These are phyloP conservation scores for Pezicula carpinea DNA, from an alignment of 2,329 filamentous ascomycete genomes.

Conservation along the genomic window DNA sequence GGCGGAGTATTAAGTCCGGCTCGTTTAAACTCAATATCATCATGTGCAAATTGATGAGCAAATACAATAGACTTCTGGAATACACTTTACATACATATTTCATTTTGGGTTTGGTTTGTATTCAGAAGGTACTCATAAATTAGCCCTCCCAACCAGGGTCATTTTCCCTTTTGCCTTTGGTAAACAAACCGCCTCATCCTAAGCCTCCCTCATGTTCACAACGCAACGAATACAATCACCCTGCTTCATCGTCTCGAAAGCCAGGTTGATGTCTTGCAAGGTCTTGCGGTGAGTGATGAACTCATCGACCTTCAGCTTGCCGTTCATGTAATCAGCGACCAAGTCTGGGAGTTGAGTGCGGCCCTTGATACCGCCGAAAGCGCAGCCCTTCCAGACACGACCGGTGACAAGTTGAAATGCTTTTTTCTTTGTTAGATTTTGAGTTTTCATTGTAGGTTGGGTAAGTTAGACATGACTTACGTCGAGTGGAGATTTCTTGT, in stretches of 20 bases:
- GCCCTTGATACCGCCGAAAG: constrained; percentile 97
- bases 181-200: neutral
- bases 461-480: constrained; percentile 51
- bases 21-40: too few relatives aligned
- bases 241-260: constrained; percentile 90
- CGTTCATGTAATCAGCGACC: constrained; percentile 83
- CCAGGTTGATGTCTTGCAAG: constrained; percentile 78
- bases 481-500: constrained; percentile 89
- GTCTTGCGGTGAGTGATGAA: constrained; percentile 96
- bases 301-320: constrained; percentile 94
- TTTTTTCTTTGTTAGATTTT: constrained; percentile 30
- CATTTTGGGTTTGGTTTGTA: neutral
- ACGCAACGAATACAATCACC: constrained; percentile 97
- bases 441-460: constrained; percentile 1
- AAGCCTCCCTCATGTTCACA: constrained; percentile 52
- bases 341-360: constrained; percentile 85
- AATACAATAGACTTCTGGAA: too few relatives aligned
- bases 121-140: too few relatives aligned
- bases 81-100: neutral
- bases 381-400: constrained; percentile 95
- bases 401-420: constrained; percentile 98
- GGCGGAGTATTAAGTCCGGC: too few relatives aligned
- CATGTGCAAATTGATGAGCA: too few relatives aligned
- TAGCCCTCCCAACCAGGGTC: too few relatives aligned
- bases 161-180: neutral